Evolutionary conservation across 2,329 filamentous ascomycete species (phyloP), one percentile per base, ranked within the genome.

Genomic region (Chrysosporium keratinophilum): DNA sequence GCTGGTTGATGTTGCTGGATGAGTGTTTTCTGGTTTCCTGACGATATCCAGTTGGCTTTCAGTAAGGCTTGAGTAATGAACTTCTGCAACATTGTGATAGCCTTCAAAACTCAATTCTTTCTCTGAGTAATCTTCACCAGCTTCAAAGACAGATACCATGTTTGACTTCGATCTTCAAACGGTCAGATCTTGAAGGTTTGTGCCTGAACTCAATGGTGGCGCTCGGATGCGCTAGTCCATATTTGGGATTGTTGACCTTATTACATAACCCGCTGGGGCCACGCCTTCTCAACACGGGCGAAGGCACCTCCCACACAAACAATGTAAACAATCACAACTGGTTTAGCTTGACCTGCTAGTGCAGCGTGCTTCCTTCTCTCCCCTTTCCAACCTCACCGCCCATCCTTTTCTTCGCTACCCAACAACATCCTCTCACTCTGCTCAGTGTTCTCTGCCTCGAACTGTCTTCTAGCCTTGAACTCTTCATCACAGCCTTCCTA

Each of bases 401-500:
- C 40, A n/a, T 48, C 44, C 43, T 55, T 46, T 48, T 50, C 42
- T 37, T 48, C 42, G 23, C 42, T 37, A 19, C 49, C 48, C 43
- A 43, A 55, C 57, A 50, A 55, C 59, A 51, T 59, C 35, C 45
- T 54, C 39, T 50, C 47, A 14, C 45, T 31, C 19, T 37, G 23
- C 40, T 31, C 39, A 7, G 15, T 37, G 15, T 19, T 48, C 45
- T 20, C 40, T 41, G 19, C 23, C 47, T 39, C 43, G 23, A 44
- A n/a, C 45, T 31, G 14, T 40, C 10, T 52, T 35, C 17, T 20
- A 31, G 17, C 14, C 19, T 43, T 14, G 37, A 17, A 6, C 54
- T 58, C 57, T 45, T 48, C 42, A 52, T 42, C 55, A 33, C 52
- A 60, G 57, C 56, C 49, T 37, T 53, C 52, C 56, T 40, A 55